Evolutionary conservation across 1,139 yeast genomes (phyloP), one percentile per base, ranked within the genome.

Genomic region (Geotrichum armillariae): DNA sequence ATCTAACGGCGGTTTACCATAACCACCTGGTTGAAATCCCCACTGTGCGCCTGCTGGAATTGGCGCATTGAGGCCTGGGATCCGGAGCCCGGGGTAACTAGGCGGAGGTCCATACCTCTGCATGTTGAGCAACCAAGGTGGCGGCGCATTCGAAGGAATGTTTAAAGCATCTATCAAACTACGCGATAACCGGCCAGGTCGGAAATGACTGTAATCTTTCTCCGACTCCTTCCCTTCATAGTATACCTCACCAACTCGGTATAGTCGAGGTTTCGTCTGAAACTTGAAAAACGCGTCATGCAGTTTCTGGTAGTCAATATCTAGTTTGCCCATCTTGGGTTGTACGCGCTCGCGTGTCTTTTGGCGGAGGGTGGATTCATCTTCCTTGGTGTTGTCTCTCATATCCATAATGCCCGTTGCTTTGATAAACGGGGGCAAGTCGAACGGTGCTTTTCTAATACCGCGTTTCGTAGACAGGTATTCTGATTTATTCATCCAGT

Each of bases 371-470:
- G 85, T 77, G 7, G 74, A 73, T 18, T 78, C 84, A 34, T 76
- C 79, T 11, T 70, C 75, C 17, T 72, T 73, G 31, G 71, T 67
- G 5, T 71, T 70, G 54, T 82, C 81, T 63, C 98, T 77, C 96
- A 91, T 87, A 53, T 86, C 91, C 60, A 82, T 80, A 38, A 93
- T 90, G 1, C 96, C 97, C 0, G 98, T 93, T 50, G 82, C 90
- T 44, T 73, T 76, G 41, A 93, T 89, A 58, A 80, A 85, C 40
- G 78, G 75, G 0, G 99, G 99, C 14, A 93, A 71, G 59, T 80
- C 81, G 64, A 87, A 93, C 0, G 91, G 87, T 6, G 76, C 75
- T 58, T 82, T 80, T 53, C 84, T 91, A n/a, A 82, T 60, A 0
- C 94, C 87, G 52, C 86, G 75, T 58, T 82, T 77, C 0, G 83